Evolutionary conservation across 495 filamentous ascomycete genomes (phyloP).

Genomic region (Penicillium macrosclerotiorum): DNA sequence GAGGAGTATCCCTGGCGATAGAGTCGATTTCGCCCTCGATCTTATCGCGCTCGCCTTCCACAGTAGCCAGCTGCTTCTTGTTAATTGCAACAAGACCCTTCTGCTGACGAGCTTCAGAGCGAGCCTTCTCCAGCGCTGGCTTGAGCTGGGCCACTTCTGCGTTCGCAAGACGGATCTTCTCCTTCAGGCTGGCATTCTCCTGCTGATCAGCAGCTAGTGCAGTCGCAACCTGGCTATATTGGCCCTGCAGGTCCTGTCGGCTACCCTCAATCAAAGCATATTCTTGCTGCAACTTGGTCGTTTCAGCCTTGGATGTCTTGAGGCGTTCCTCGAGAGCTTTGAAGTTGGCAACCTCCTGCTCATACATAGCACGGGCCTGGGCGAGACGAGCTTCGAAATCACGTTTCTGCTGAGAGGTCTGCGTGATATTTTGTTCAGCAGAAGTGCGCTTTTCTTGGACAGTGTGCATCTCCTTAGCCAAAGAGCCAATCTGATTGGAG

Average conservation of each 20-base stretch:
- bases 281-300: conserved; percentile 77
- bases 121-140: conserved; percentile 85
- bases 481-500: conserved; percentile 86
- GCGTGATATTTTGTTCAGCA: conserved; percentile 75
- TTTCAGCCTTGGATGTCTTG: conserved; percentile 69
- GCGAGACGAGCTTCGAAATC: conserved; percentile 85
- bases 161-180: conserved; percentile 80
- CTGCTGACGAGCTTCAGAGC: conserved; percentile 85
- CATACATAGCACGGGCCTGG: conserved; percentile 81
- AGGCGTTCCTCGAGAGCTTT: conserved; percentile 82
- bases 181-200: conserved; percentile 82
- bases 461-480: conserved; percentile 91
- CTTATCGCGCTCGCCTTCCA: conserved; percentile 83
- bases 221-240: conserved; percentile 71
- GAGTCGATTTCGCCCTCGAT: conserved; percentile 74
- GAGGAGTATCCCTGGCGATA: conserved; percentile 54
- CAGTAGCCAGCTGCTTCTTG: conserved; percentile 91
- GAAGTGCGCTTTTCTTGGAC: conserved; percentile 75
- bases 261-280: conserved; percentile 76
- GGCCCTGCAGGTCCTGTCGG: conserved; percentile 79
- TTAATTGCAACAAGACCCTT: conserved; percentile 95
- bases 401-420: conserved; percentile 78
- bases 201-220: conserved; percentile 83
- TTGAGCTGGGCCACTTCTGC: conserved; percentile 76
- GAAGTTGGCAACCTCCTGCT: conserved; percentile 86